Base-by-base conservation (phyloP, 2,329 filamentous ascomycete species). In the Claviceps fusiformis region DNA sequence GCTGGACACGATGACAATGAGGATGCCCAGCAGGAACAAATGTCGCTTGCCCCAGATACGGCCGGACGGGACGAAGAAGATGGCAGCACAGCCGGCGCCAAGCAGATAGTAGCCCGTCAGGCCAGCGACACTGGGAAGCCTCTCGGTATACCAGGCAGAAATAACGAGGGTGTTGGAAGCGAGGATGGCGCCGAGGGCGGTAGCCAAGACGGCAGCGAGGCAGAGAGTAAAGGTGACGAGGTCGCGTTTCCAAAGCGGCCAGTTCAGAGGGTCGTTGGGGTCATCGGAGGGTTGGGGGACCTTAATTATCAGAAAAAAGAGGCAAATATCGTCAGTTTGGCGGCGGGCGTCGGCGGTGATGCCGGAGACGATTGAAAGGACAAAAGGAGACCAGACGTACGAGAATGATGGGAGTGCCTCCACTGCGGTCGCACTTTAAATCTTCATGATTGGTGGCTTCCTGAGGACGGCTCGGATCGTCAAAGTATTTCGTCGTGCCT, bases 21-120 rank as follows among this genome's bases (percentile, higher is more conserved):
- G 60, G 49, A 85, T 83, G 8, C 89, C 90, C 2, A 95, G 62
- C 31, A 96, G 71, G 67, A 95, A 96, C 17, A 90, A 73, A 72
- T 96, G 92, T 45, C 91, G 80, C 70, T 95, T 96, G 44, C 92
- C 92, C 87, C 89, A 96, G 59, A 96, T 85, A 56, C 91, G 82
- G 24, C 88, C 89, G 0, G 86, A 88, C 0, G 92, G 88, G 3
- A 96, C 90, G 69, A 91, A 91, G 60, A 96, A 76, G 67, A 93
- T 82, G 52, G 88, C 90, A 1, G 86, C 86, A 15, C 89, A 74
- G 11, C 89, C 90, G 3, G 89, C 87, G 24, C 89, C 92, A 33
- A 91, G 80, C 24, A 96, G 77, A 67, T 89, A 91, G 69, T 91
- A 95, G 54, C 90, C 91, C 0, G 91, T 96, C 45, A 95, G 73